Percentiles rank a stretch among this genome's conserved stretches.
Evolutionary conservation across 192 early-diverging fungal genomes (phyloP).

Genomic region (Allomyces macrogynus): DNA sequence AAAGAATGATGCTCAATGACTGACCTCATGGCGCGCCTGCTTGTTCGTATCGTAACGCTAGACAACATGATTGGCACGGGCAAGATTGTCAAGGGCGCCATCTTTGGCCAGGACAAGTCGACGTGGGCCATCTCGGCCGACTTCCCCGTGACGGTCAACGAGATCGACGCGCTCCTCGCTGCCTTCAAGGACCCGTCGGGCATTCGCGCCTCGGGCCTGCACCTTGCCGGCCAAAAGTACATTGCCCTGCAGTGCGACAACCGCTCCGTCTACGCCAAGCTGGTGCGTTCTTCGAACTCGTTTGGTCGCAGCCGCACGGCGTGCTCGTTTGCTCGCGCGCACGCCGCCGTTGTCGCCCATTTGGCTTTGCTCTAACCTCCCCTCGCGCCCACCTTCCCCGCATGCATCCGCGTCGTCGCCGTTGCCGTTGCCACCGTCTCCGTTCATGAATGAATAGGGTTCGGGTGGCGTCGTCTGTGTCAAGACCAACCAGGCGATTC

Average conservation of each 20-base stretch:
- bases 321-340: not conserved
- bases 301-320: too few relatives aligned
- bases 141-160: conserved; percentile 24
- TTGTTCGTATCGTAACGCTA: too few relatives aligned
- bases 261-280: conserved; percentile 55
- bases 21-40: too few relatives aligned
- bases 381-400: too few relatives aligned
- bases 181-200: conserved; percentile 39
- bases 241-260: conserved; percentile 44
- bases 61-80: conserved; percentile 49
- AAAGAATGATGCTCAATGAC: too few relatives aligned
- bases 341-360: too few relatives aligned
- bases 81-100: conserved; percentile 51
- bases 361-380: too few relatives aligned
- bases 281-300: conserved; percentile 17
- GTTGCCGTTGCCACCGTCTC: too few relatives aligned
- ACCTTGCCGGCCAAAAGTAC: conserved; percentile 47
- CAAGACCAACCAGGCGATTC: conserved; percentile 60
- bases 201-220: conserved; percentile 43
- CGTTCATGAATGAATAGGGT: conserved; percentile 18
- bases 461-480: conserved; percentile 43
- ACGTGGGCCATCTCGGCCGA: conserved; percentile 58
- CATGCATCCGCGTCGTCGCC: too few relatives aligned
- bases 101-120: conserved; percentile 61
- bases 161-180: conserved; percentile 30